Evolutionary conservation across 345 rosid species (phyloP), one percentile per base, ranked within the genome.

Genomic region (Cochlearia excelsa): DNA sequence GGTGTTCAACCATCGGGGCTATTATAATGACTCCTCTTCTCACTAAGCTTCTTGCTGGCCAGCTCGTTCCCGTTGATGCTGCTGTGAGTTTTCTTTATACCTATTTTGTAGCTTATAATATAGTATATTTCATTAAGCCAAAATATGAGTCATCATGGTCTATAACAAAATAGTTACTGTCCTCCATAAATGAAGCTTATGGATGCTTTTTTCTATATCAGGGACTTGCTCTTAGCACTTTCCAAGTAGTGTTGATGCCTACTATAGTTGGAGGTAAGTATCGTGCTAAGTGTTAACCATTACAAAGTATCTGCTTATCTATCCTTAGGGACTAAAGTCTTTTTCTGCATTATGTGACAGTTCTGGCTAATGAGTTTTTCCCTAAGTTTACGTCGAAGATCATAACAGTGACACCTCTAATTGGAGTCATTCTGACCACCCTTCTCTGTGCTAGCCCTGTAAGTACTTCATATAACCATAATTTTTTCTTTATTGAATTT

Each of bases 51-150:
- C 99, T 93, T 61, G 99, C 97, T 3, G 97, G 97, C 46, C 99
- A 93, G 78, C 99, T 93, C 76, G 99, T 93, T 78, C 97, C 95
- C 0, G 97, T 93, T 57, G 95, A 93, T 80, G 94, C 97, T 66
- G 94, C 75, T 4, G 99, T 93, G 73, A 75, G 92, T 78, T 63
- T 30, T 47, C 38, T 26, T 43, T 56, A 51, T 30, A 30, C 30
- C 39, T 57, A 50, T 7, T 45, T 50, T 31, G 6, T 65, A 30
- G 29, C 59, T 42, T 28, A 44, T 51, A 51, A 23, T 28, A 51
- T 50, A 16, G 23, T 16, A 44, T 34, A 51, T 34, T 51, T 43
- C 53, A 9, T 9, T 42, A 34, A 43, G 27, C 40, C 27, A 50
- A 28, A 34, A 28, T 2, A 43, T 57, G 44, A 65, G 38, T 43